phyloP scores from a whole-genome alignment of 176 grass and related monocot species.

The Hordeum marinum region DNA sequence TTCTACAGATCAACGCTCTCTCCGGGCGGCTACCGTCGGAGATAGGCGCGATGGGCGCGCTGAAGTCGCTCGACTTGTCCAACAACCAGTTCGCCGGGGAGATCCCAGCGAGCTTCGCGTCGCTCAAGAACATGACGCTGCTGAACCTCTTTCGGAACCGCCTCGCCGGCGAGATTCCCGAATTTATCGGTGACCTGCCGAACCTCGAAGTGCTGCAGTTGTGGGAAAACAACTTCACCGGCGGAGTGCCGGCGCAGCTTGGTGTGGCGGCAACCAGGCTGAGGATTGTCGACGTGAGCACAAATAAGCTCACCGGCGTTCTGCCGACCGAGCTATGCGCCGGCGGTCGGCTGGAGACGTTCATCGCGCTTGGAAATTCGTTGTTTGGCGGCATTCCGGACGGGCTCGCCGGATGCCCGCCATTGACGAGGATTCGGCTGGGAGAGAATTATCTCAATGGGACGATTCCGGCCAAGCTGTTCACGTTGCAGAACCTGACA shows the following conservation, averaged over 20 bases:
- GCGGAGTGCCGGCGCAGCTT: conserved; percentile 51
- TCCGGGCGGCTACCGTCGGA: conserved; percentile 49
- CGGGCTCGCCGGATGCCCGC: conserved; percentile 47
- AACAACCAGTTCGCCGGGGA: conserved; percentile 74
- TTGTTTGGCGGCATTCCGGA: conserved; percentile 72
- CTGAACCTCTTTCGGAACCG: conserved; percentile 83
- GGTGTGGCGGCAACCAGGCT: conserved; percentile 50
- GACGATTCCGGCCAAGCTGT: conserved; percentile 60
- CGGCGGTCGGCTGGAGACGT: conserved; percentile 57
- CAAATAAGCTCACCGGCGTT: conserved; percentile 68
- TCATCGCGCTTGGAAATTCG: conserved; percentile 77
- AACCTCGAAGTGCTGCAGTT: conserved; percentile 89
- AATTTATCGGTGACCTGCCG: conserved; percentile 63
- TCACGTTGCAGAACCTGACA: conserved; percentile 63
- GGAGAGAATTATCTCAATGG: conserved; percentile 88
- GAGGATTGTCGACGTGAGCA: conserved; percentile 71
- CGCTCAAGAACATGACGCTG: conserved; percentile 66
- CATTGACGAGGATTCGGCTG: conserved; percentile 60
- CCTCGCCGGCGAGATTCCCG: conserved; percentile 68
- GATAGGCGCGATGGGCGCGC: conserved; percentile 50
- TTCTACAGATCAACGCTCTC: conserved; percentile 76
- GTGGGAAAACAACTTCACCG: conserved; percentile 98
- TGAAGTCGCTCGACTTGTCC: conserved; percentile 90
- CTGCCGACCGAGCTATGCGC: conserved; percentile 63
- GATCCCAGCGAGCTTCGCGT: conserved; percentile 65